Evolutionary conservation across 1,284 basidiomycete species (phyloP).

Genomic region (Ustilago hordei): DNA sequence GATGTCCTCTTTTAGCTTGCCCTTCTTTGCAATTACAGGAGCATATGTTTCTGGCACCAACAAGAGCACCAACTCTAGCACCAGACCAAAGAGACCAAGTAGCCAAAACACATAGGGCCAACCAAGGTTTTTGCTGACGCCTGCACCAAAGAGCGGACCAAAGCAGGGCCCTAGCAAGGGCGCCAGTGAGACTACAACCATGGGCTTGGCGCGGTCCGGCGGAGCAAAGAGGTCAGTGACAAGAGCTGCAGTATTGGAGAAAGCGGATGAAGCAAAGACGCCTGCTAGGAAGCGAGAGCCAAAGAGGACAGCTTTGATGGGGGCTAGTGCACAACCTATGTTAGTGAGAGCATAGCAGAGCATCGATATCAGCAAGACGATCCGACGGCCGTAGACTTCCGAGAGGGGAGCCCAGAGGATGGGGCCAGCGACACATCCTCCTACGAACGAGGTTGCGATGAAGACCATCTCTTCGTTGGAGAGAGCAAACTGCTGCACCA

Average conservation of each 20-base stretch:
- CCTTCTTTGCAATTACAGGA: conserved; percentile 13
- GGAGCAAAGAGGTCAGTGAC: conserved; percentile 47
- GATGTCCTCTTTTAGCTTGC: conserved; percentile 1
- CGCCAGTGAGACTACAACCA: conserved; percentile 37
- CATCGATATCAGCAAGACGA: conserved; percentile 20
- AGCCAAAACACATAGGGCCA: conserved; percentile 44
- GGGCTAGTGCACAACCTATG: conserved; percentile 33
- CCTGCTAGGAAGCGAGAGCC: conserved; percentile 39
- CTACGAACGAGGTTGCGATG: conserved; percentile 42
- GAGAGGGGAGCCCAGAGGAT: conserved; percentile 51
- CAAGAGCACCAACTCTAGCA: conserved; percentile 20
- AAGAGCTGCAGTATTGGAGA: conserved; percentile 48
- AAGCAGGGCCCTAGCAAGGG: conserved; percentile 39
- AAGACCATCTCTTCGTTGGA: conserved; percentile 37
- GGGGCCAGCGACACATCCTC: conserved; percentile 48
- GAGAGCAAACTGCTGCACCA: conserved; percentile 24
- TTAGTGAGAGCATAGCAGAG: conserved; percentile 27
- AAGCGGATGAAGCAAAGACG: conserved; percentile 39
- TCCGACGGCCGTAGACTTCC: conserved; percentile 31
- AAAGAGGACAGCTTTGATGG: conserved; percentile 35
- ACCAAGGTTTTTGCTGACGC: conserved; percentile 14
- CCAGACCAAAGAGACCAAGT: conserved; percentile 22
- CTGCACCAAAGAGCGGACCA: conserved; percentile 37
- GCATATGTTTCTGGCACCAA: conserved; percentile 43
- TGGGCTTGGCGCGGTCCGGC: conserved; percentile 20